phyloP scores from a whole-genome alignment of 1,284 basidiomycete genomes.

The Phylloporus gajari region DNA sequence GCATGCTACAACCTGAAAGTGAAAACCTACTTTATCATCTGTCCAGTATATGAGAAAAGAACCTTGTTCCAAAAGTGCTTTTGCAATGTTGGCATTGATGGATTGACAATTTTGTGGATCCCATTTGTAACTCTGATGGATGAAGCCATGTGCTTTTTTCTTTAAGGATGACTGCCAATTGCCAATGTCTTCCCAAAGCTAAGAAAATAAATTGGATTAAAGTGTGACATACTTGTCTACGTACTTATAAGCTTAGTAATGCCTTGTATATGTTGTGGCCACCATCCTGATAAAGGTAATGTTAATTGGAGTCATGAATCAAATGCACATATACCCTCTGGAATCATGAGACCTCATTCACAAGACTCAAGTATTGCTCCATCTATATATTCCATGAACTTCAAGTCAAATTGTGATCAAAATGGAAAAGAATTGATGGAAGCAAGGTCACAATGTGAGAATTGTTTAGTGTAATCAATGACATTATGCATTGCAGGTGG shows the following conservation, averaged over 20 bases:
- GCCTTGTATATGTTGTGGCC: not conserved
- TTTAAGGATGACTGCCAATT: not conserved
- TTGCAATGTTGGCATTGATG: not conserved
- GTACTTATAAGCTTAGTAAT: not conserved
- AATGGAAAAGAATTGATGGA: not conserved
- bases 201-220: not conserved
- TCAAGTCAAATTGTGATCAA: not conserved
- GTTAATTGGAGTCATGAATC: not conserved
- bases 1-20: not conserved
- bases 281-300: not conserved
- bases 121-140: conserved; percentile 3
- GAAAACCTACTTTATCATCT: conserved; percentile 1
- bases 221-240: not conserved
- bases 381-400: not conserved
- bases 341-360: not conserved
- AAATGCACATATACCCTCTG: not conserved
- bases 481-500: not conserved
- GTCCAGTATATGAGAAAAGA: not conserved
- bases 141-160: not conserved
- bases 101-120: not conserved
- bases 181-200: conserved; percentile 10
- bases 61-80: not conserved
- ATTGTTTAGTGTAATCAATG: not conserved
- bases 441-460: not conserved
- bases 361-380: not conserved